phyloP scores from a whole-genome alignment of 2,329 filamentous ascomycete genomes.

The Dothistroma septosporum region DNA sequence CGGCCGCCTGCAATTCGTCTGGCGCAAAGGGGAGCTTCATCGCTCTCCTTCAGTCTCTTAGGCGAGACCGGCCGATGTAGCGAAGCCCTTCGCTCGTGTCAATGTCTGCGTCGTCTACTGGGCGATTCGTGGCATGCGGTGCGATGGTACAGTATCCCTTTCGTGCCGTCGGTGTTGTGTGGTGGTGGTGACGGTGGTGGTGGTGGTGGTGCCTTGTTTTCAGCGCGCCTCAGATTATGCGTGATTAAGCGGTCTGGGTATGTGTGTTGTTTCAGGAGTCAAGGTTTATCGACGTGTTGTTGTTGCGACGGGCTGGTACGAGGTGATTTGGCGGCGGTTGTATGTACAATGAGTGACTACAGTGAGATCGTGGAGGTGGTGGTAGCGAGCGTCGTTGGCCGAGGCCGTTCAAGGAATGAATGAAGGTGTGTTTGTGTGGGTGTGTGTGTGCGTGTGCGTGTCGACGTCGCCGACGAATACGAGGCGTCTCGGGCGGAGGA shows the following conservation, averaged over 20 bases:
- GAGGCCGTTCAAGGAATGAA: conserved; percentile 3
- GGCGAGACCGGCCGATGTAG: conserved; percentile 1
- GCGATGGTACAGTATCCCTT: neutral
- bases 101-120: neutral
- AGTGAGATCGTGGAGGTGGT: conserved; percentile 8
- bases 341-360: conserved; percentile 28
- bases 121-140: neutral
- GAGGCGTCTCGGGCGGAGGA: neutral
- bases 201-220: conserved; percentile 5
- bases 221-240: conserved; percentile 9
- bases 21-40: conserved; percentile 9
- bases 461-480: neutral
- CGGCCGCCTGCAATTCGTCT: conserved; percentile 6
- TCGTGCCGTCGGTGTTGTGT: conserved; percentile 6
- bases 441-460: too few relatives aligned
- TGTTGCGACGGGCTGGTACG: conserved; percentile 4
- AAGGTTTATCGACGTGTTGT: conserved; percentile 3
- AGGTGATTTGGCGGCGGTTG: neutral
- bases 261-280: conserved; percentile 12
- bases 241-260: neutral
- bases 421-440: neutral
- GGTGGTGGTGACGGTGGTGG: neutral
- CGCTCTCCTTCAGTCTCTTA: neutral
- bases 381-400: conserved; percentile 1
- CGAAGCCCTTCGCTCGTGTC: neutral